These are phyloP conservation scores for Candida frijolesensis DNA, from an alignment of 1,139 yeast genomes.

Conservation along the genomic window DNA sequence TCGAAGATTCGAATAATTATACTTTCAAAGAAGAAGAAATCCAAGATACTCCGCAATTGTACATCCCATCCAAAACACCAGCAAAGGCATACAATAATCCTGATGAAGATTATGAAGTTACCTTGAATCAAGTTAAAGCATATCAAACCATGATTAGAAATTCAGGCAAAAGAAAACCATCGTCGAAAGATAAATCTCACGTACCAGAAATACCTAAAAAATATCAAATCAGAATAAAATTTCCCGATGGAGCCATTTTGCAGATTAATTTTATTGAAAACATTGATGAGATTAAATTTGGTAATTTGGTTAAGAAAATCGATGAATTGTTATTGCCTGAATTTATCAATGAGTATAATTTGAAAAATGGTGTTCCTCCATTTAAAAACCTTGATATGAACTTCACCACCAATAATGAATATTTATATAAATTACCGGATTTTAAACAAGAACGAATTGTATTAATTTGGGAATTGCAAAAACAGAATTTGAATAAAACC, in stretches of 20 bases:
- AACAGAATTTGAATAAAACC: conserved; percentile 11
- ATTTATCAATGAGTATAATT: conserved; percentile 31
- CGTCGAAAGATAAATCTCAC: conserved; percentile 12
- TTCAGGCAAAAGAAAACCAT: conserved; percentile 30
- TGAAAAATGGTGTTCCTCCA: conserved; percentile 49
- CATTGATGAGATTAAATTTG: conserved; percentile 34
- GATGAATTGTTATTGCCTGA: conserved; percentile 42
- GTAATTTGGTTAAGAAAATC: conserved; percentile 40
- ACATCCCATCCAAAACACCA: conserved; percentile 22
- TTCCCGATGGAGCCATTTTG: conserved; percentile 55
- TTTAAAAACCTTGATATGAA: conserved; percentile 33
- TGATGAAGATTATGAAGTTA: conserved; percentile 51
- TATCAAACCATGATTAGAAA: conserved; percentile 51
- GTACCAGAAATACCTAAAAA: conserved; percentile 21
- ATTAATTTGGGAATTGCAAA: conserved; percentile 38
- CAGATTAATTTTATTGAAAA: conserved; percentile 48
- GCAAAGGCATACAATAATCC: conserved; percentile 38
- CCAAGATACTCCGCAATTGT: conserved; percentile 24
- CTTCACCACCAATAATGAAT: conserved; percentile 32
- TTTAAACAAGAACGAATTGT: conserved; percentile 35
- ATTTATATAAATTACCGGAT: conserved; percentile 36
- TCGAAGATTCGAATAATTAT: conserved; percentile 2
- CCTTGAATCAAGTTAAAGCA: conserved; percentile 54
- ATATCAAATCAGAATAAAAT: conserved; percentile 48
- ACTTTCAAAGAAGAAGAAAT: conserved; percentile 13